A percentile compares a stretch with the other conserved stretches of the same genome.
phyloP scores from a whole-genome alignment of 176 grass and related monocot species.

The Raddia distichophylla region DNA sequence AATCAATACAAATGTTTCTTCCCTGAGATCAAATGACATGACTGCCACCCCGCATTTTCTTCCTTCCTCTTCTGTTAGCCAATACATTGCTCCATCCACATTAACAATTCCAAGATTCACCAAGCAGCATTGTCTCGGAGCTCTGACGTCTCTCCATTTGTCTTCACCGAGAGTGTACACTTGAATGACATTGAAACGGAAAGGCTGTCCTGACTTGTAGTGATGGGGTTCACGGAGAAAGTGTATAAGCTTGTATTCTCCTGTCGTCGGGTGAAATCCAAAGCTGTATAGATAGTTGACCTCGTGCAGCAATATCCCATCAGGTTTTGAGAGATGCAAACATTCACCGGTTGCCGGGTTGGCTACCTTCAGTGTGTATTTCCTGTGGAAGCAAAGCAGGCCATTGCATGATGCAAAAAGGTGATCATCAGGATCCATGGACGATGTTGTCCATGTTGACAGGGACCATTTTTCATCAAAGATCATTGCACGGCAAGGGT shows the following conservation, averaged over 20 bases:
- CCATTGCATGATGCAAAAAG: constrained; percentile 48
- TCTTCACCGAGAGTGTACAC: constrained; percentile 40
- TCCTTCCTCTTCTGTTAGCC: constrained; percentile 35
- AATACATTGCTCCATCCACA: constrained; percentile 45
- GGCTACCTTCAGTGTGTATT: constrained; percentile 37
- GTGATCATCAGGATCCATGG: constrained; percentile 35
- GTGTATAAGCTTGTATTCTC: constrained; percentile 47
- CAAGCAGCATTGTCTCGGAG: constrained; percentile 30
- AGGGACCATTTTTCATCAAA: constrained; percentile 39
- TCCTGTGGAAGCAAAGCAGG: constrained; percentile 51
- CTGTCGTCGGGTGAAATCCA: constrained; percentile 37
- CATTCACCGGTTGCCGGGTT: constrained; percentile 40
- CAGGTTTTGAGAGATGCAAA: constrained; percentile 38
- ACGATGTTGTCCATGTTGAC: background rate
- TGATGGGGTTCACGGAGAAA: constrained; percentile 39
- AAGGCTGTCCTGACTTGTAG: constrained; percentile 34
- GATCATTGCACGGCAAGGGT: constrained; percentile 3
- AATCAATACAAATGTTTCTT: constrained; percentile 28
- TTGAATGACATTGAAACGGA: constrained; percentile 42
- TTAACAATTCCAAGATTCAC: constrained; percentile 42
- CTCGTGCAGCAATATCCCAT: constrained; percentile 2
- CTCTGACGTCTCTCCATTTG: constrained; percentile 25
- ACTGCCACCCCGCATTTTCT: background rate
- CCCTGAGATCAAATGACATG: constrained; percentile 45
- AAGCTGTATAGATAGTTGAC: constrained; percentile 46